A percentile compares a stretch with the other conserved stretches of the same genome.
Evolutionary conservation across 306 rosid species (phyloP).

Genomic region (Vigna mungo): DNA sequence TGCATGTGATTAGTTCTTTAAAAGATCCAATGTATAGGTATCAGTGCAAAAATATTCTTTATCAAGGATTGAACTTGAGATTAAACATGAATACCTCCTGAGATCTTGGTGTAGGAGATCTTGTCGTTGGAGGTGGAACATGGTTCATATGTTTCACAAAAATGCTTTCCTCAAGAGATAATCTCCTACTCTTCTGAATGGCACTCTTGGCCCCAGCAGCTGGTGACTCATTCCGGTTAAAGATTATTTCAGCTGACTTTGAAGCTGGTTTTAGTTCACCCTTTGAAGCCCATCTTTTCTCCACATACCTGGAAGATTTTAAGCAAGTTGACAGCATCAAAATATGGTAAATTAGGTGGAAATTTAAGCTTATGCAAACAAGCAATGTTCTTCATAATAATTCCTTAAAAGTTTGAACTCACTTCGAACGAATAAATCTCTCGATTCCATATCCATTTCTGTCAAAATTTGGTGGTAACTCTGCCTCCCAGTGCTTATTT

Average conservation of each 20-base stretch:
- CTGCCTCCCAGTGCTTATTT: conserved; percentile 84
- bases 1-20: conserved; percentile 1
- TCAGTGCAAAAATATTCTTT: conserved; percentile 3
- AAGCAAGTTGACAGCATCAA: conserved; percentile 39
- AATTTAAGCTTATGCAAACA: conserved; percentile 25
- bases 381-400: conserved; percentile 39
- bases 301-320: conserved; percentile 71
- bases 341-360: conserved; percentile 35
- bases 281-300: conserved; percentile 66
- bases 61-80: conserved; percentile 14
- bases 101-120: conserved; percentile 45
- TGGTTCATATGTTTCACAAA: conserved; percentile 52
- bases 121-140: conserved; percentile 45
- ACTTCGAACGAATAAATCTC: conserved; percentile 79
- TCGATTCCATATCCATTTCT: conserved; percentile 53
- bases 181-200: conserved; percentile 59
- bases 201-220: conserved; percentile 41
- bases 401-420: conserved; percentile 37
- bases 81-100: conserved; percentile 59
- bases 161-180: conserved; percentile 82
- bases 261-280: conserved; percentile 48
- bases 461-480: conserved; percentile 63
- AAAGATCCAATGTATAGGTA: conserved; percentile 2
- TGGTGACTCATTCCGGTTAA: conserved; percentile 41
- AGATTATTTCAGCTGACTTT: conserved; percentile 46